Percentiles rank a stretch among this genome's conserved stretches.
These are phyloP conservation scores for Solanum commersonii DNA, from an alignment of 257 asterid species.

Conservation along the genomic window DNA sequence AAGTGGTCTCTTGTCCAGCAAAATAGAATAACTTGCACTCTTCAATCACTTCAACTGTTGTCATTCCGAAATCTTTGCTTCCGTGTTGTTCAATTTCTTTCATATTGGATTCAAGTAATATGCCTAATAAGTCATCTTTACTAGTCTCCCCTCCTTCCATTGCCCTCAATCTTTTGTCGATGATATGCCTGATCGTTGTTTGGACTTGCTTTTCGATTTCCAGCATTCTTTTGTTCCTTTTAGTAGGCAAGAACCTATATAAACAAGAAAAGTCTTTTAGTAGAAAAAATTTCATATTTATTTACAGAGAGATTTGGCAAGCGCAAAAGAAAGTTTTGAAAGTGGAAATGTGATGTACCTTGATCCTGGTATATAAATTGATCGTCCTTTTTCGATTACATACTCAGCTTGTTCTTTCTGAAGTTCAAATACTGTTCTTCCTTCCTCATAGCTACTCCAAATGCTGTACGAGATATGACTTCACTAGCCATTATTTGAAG, in stretches of 20 bases:
- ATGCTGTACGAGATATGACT: conserved; percentile 37
- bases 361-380: conserved; percentile 28
- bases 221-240: conserved; percentile 17
- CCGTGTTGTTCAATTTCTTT: conserved; percentile 5
- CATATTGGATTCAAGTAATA: conserved; percentile 12
- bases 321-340: neutral
- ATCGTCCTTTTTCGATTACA: neutral
- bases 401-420: conserved; percentile 27
- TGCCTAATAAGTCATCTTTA: conserved; percentile 4
- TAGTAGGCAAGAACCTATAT: conserved; percentile 29
- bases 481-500: conserved; percentile 18
- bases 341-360: neutral
- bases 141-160: neutral
- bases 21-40: conserved; percentile 46
- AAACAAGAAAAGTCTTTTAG: neutral
- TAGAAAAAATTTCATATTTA: neutral
- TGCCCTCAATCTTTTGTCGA: conserved; percentile 23
- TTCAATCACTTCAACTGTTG: conserved; percentile 11
- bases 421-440: conserved; percentile 30
- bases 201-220: neutral
- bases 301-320: neutral
- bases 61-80: conserved; percentile 2
- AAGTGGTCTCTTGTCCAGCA: conserved; percentile 50
- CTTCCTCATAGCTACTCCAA: conserved; percentile 43
- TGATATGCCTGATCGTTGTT: conserved; percentile 7